Percentiles rank a stretch among this genome's conserved stretches.
These are phyloP conservation scores for Gonapodya prolifera DNA, from an alignment of 192 early-diverging fungal genomes.

Conservation along the genomic window DNA sequence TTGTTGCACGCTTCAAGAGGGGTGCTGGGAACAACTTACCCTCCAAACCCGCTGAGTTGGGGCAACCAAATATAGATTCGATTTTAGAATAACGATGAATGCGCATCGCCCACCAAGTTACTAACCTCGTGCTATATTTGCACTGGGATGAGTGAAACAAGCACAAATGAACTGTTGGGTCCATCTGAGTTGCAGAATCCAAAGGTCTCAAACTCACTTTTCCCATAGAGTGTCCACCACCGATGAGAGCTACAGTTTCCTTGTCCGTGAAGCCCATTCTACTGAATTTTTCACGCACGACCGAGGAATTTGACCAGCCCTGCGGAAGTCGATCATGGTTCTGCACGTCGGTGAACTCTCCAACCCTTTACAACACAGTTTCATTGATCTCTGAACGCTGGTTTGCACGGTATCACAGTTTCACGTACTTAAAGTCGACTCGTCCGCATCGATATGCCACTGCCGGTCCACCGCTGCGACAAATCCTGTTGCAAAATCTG, in stretches of 20 bases:
- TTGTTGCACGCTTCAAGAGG: background rate
- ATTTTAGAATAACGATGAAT: background rate
- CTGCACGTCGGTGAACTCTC: background rate
- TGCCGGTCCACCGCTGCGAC: background rate
- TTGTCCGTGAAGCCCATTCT: background rate
- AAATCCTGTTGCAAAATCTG: background rate
- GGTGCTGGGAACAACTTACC: background rate
- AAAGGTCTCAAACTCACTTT: background rate
- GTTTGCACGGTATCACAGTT: no score
- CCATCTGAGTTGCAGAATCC: background rate
- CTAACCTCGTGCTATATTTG: background rate
- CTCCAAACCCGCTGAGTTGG: background rate
- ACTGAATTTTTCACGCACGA: background rate
- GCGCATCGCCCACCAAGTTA: background rate
- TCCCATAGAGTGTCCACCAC: background rate
- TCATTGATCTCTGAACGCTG: no score
- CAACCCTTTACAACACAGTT: background rate
- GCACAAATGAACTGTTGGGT: no score
- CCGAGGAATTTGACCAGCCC: background rate
- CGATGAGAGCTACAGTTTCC: constrained; percentile 2
- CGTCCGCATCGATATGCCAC: background rate
- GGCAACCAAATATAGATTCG: background rate
- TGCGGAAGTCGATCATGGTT: background rate
- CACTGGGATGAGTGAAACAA: background rate
- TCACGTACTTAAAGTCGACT: background rate